Evolutionary conservation across 2,329 filamentous ascomycete genomes (phyloP), one percentile per base, ranked within the genome.

Genomic region (Calycina herbarum): DNA sequence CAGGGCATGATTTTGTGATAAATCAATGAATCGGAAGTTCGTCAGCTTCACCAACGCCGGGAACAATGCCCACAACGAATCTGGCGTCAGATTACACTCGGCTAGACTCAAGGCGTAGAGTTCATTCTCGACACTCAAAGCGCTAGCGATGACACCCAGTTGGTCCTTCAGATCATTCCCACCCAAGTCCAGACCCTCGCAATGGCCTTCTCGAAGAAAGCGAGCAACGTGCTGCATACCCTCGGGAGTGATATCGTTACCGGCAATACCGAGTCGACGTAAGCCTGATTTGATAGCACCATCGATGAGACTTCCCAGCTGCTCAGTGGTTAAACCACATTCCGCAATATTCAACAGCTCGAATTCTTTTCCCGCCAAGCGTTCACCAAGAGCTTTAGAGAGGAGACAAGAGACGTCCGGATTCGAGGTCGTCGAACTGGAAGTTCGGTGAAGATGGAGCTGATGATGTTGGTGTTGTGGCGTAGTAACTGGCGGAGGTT

Each of bases 101-200:
- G 93, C 92, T 68, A 99, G 79, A 76, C 93, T 94, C 61, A 99
- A 80, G 0, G 93, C 93, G 85, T 90, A 94, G 2, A 96, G 80
- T 0, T 87, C 83, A 61, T 84, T 81, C 27, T 83, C 77, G 24
- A 83, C 79, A 3, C 80, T 77, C n/a, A 89, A 76, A 0, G 83
- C 81, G 2, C 80, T 78, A 3, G 84, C 83, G 60, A 90, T 77
- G 0, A 78, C 77, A 17, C 83, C 83, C 38, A 88, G 79, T 54
- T 85, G 81, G 38, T 86, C 82, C 57, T 81, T 78, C 20, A 89
- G 76, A 69, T 95, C 87, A 72, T 98, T 98, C 29, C 93, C 92
- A 51, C 93, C 93, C 13, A 98, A 79, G 76, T 98, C 95, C 4
- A 99, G 82, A 5, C 93, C 94, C 76, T 96, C 91, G 71, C 94